Percentiles rank a stretch among this genome's conserved stretches.
Evolutionary conservation across 257 asterid genomes (phyloP).

Genomic region (Anisodus acutangulus): DNA sequence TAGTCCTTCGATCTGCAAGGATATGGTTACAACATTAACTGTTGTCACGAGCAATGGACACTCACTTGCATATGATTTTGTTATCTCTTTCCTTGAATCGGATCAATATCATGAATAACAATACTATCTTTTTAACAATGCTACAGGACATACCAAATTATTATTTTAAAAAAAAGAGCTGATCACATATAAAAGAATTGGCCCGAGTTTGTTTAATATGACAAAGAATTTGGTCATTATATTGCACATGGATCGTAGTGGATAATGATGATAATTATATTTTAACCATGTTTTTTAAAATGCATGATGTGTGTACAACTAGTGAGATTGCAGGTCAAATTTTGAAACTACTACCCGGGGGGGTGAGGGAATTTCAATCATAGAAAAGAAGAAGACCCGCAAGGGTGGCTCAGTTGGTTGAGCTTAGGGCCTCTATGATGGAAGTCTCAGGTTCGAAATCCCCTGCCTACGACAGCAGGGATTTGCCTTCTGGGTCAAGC

Average conservation of each 20-base stretch:
- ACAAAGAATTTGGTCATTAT: too few relatives aligned
- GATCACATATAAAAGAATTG: not conserved
- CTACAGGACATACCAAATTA: not conserved
- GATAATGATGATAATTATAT: not conserved
- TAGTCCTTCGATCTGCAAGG: slow-evolving; percentile 77
- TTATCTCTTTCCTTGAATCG: not conserved
- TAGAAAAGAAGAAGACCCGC: too few relatives aligned
- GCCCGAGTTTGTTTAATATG: too few relatives aligned
- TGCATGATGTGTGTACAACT: not conserved
- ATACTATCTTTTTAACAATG: not conserved
- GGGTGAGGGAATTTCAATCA: too few relatives aligned
- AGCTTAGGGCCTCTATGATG: too few relatives aligned
- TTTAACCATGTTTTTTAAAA: not conserved
- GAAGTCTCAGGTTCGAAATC: too few relatives aligned
- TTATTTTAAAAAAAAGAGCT: not conserved
- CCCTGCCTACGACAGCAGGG: too few relatives aligned
- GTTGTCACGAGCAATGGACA: not conserved
- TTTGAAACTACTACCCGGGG: not conserved
- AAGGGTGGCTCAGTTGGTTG: too few relatives aligned
- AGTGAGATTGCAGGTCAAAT: not conserved
- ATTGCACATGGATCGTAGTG: not conserved
- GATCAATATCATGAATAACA: too few relatives aligned
- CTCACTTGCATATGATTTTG: slow-evolving; percentile 9
- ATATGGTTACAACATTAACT: slow-evolving; percentile 11
- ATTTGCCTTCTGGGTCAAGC: too few relatives aligned